Conservation (phyloP, 768 basidiomycete species). For the Candolleomyces aberdarensis region DNA sequence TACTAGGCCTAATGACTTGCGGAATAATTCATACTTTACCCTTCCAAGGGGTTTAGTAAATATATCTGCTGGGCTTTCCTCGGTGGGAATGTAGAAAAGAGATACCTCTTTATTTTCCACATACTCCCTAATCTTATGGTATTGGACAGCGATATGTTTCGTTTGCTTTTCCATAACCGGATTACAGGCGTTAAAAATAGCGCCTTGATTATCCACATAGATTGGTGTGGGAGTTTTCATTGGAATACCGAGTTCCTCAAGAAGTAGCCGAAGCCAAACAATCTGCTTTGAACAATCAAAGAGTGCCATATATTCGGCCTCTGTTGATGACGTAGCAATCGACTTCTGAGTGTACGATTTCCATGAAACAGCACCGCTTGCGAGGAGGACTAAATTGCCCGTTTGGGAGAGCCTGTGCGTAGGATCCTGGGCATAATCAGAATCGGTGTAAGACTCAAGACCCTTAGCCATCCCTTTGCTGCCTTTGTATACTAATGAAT, state of each 20-base stretch:
- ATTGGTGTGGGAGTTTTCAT: not conserved
- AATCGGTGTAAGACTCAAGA: slow-evolving; percentile 5
- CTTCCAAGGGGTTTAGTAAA: slow-evolving; percentile 31
- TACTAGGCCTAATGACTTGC: not conserved
- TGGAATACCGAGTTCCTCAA: slow-evolving; percentile 1
- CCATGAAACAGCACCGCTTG: slow-evolving; percentile 17
- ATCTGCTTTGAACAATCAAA: slow-evolving; percentile 13
- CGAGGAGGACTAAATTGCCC: slow-evolving; percentile 17
- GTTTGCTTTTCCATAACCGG: slow-evolving; percentile 11
- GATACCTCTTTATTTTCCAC: slow-evolving; percentile 15
- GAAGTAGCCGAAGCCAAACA: slow-evolving; percentile 8
- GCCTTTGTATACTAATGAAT: slow-evolving; percentile 4
- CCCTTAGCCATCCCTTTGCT: not conserved
- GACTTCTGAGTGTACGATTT: slow-evolving; percentile 13
- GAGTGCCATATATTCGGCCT: slow-evolving; percentile 23
- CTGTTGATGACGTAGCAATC: slow-evolving; percentile 15
- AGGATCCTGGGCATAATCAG: slow-evolving; percentile 7
- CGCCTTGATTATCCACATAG: slow-evolving; percentile 12
- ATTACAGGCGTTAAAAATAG: slow-evolving; percentile 11
- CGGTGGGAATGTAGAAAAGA: slow-evolving; percentile 21
- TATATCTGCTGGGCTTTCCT: slow-evolving; percentile 32
- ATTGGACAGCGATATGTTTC: slow-evolving; percentile 29
- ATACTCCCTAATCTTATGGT: slow-evolving; percentile 23
- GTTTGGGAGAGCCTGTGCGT: slow-evolving; percentile 17
- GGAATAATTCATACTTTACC: slow-evolving; percentile 4